Base-by-base conservation (phyloP, 176 grass and related monocot genomes). In the Aegilops sharonensis region DNA sequence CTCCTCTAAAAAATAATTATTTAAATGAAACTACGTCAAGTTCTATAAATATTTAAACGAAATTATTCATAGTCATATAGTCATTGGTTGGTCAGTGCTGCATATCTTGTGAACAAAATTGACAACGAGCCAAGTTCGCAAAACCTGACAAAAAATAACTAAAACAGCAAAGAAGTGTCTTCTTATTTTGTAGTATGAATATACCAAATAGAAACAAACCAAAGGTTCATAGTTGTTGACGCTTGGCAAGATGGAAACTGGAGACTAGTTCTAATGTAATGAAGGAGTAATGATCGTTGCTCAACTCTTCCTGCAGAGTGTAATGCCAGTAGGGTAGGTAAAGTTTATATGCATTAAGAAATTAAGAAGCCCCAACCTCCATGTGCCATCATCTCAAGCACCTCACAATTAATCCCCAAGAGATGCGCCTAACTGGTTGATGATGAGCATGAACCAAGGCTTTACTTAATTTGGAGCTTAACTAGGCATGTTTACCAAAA, bases 271-370 rank as follows among this genome's bases (percentile, higher is more conserved):
- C 43, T 45, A 10, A 45, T 45, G 43, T 45, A 37, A 37, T 48
- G 45, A 14, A 48, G 45, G 42, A 11, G 42, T 5, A 48, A 14
- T 48, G 12, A 48, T 48, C 4, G 4, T 48, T 64, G 37, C n/a
- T 42, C 66, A 79, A 79, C 75, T 84, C 63, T 21, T 64, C 35
- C 47, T 42, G 18, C 27, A 78, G 50, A 72, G 65, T 79, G 24
- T 83, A 71, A 14, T 29, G 64, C 52, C 50, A 63, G 4, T 37
- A 78, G 31, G 40, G 56, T 73, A 74, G 87, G 75, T 89, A 66
- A 66, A 63, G 52, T 27, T 32, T 12, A 42, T 21, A n/a, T 13
- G 37, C 34, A 84, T 84, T 30, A 84, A 84, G 40, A 65, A 84
- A 79, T 80, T 27, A 1, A 14, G 9, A 4, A 25, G 27, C 43